These are phyloP conservation scores for Fusarium denticulatum DNA, from an alignment of 2,329 filamentous ascomycete genomes.

Conservation along the genomic window DNA sequence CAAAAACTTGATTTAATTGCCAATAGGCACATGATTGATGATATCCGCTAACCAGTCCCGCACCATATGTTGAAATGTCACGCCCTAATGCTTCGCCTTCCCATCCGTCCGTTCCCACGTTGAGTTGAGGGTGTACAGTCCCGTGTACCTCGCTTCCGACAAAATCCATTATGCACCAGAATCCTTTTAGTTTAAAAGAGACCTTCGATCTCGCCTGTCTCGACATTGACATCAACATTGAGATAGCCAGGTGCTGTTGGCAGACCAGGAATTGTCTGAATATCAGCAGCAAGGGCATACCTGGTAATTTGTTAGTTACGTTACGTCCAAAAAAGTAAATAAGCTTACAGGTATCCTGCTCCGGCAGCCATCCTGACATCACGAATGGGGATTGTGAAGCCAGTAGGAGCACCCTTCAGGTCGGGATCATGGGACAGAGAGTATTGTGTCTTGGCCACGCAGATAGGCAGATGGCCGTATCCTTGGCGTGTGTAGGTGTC, in stretches of 20 bases:
- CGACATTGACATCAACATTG: conserved; percentile 85
- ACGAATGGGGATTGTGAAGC: conserved; percentile 93
- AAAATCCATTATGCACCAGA: conserved; percentile 1
- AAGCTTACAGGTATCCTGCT: conserved; percentile 84
- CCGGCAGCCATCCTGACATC: conserved; percentile 95
- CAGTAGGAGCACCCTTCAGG: conserved; percentile 92
- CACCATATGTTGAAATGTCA: conserved; percentile 46
- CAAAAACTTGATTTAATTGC: conserved; percentile 23
- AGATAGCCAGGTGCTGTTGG: conserved; percentile 95
- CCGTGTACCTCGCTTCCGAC: conserved; percentile 3
- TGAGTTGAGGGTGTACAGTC: conserved; percentile 41
- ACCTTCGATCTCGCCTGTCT: conserved; percentile 87
- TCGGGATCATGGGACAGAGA: conserved; percentile 92
- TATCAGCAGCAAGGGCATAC: conserved; percentile 94
- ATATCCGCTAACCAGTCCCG: conserved; percentile 29
- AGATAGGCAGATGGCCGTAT: conserved; percentile 92
- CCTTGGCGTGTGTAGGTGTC: conserved; percentile 94
- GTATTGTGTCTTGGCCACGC: conserved; percentile 98
- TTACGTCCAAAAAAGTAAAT: neutral
- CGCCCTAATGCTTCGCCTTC: conserved; percentile 39
- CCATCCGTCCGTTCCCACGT: conserved; percentile 40
- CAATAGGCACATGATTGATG: conserved; percentile 23
- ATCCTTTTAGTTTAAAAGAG: conserved; percentile 73
- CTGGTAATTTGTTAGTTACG: conserved; percentile 57
- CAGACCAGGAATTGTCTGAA: conserved; percentile 96